Evolutionary conservation across 306 rosid genomes (phyloP), one percentile per base, ranked within the genome.

Genomic region (Delonix regia): DNA sequence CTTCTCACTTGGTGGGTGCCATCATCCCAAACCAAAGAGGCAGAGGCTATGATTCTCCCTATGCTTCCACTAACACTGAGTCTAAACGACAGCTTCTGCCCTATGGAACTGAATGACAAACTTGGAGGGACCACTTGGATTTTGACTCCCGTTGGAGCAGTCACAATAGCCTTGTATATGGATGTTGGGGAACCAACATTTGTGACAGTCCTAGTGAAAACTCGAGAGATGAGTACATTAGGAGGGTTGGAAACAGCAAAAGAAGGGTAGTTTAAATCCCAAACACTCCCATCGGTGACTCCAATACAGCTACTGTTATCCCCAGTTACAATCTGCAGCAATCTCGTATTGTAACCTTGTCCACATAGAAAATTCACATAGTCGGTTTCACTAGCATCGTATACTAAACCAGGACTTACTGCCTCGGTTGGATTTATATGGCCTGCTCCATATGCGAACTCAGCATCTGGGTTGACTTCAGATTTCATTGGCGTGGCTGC

Each of bases 391-490:
- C 8, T 3, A 5, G 84, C 83, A 12, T 86, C 87, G 64, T 87
- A 87, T 7, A 87, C 55, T 69, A 85, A 59, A 12, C 88, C 84
- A 0, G 90, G 88, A 68, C 57, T 25, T 9, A 52, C 7, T 19
- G 88, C 88, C 22, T 64, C 63, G 7, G 42, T n/a, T 10, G 83
- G 90, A 49, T 84, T 36, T 8, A 86, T 71, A 22, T 80, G 87
- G 53, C 89, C 87, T 18, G 85, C 66, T 0, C 87, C 89, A 56
- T 86, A 86, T 38, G 85, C 77, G 8, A 83, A 83, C 57, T 86
- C 85, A 21, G 79, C 83, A 0, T 74, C 74, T 1, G 41, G 55
- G 51, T 83, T 83, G 33, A 7, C 19, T n/a, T 0, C 19, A 9
- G 75, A 51, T 41, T 34, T 78, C 78, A 83, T 22, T 2, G 71